phyloP scores from a whole-genome alignment of 306 rosid species.

The Lathyrus tuberosus region DNA sequence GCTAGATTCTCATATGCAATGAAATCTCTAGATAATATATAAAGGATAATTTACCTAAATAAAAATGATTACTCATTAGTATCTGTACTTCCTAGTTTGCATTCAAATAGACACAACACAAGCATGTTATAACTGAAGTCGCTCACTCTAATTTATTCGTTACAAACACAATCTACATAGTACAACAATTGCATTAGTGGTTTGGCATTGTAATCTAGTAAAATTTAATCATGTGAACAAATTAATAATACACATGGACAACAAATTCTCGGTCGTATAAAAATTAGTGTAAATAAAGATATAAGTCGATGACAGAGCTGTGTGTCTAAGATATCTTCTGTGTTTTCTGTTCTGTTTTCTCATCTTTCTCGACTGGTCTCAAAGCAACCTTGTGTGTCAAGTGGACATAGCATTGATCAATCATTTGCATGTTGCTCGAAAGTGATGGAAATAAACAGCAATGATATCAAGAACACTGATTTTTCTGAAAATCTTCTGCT shows the following conservation, averaged over 20 bases:
- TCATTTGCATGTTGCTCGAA: slow-evolving; percentile 31
- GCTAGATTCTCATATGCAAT: neutral
- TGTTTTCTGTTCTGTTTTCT: slow-evolving; percentile 40
- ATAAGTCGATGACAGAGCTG: slow-evolving; percentile 32
- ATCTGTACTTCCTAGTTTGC: neutral
- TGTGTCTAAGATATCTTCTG: slow-evolving; percentile 24
- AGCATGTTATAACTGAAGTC: slow-evolving; percentile 13
- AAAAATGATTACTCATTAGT: neutral
- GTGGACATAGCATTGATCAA: slow-evolving; percentile 11
- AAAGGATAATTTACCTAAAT: neutral
- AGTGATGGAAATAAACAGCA: slow-evolving; percentile 30
- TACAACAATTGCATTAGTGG: slow-evolving; percentile 24
- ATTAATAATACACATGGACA: slow-evolving; percentile 41
- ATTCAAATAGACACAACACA: neutral
- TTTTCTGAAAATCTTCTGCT: slow-evolving; percentile 44
- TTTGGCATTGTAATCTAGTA: slow-evolving; percentile 37
- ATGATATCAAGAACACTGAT: slow-evolving; percentile 47
- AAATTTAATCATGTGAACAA: slow-evolving; percentile 40
- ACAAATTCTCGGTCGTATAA: slow-evolving; percentile 46
- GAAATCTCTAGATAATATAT: neutral
- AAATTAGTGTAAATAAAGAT: slow-evolving; percentile 42
- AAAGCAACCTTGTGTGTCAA: slow-evolving; percentile 35
- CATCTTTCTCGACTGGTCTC: slow-evolving; percentile 42
- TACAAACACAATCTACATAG: slow-evolving; percentile 23
- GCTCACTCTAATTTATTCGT: slow-evolving; percentile 17